Evolutionary conservation across 805 yeast genomes (phyloP).

Genomic region (Candida ipomoeae): DNA sequence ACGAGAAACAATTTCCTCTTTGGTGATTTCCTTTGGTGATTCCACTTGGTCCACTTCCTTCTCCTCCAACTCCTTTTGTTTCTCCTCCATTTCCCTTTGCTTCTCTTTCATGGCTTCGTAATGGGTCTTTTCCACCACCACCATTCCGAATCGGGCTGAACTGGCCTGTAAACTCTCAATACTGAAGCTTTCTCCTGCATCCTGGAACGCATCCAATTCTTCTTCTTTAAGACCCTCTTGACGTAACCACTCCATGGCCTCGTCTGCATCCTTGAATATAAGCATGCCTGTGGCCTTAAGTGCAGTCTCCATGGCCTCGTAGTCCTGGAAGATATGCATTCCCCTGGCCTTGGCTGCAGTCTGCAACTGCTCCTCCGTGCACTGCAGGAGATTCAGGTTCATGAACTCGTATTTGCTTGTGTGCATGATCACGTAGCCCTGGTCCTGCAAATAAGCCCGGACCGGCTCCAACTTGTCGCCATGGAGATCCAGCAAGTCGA

Average conservation of each 20-base stretch:
- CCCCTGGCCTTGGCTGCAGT: neutral
- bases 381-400: slow-evolving; percentile 1
- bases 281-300: slow-evolving; percentile 1
- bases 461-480: neutral
- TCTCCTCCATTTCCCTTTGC: neutral
- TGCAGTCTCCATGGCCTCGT: neutral
- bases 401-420: slow-evolving; percentile 3
- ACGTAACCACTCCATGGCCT: neutral
- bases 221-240: neutral
- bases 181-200: slow-evolving; percentile 3
- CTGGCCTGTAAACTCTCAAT: neutral
- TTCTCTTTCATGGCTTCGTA: neutral
- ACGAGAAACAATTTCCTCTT: slow-evolving; percentile 18
- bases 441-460: neutral
- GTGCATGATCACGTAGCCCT: slow-evolving; percentile 1
- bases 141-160: slow-evolving; percentile 1
- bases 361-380: slow-evolving; percentile 1
- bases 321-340: neutral
- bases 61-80: neutral
- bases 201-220: neutral
- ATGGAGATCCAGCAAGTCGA: slow-evolving; percentile 1
- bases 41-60: neutral
- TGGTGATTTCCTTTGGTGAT: slow-evolving; percentile 12
- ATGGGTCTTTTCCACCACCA: slow-evolving; percentile 9
- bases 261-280: neutral